Conservation (phyloP, 108 stramenopile species). For the Skeletonema marinoi region DNA sequence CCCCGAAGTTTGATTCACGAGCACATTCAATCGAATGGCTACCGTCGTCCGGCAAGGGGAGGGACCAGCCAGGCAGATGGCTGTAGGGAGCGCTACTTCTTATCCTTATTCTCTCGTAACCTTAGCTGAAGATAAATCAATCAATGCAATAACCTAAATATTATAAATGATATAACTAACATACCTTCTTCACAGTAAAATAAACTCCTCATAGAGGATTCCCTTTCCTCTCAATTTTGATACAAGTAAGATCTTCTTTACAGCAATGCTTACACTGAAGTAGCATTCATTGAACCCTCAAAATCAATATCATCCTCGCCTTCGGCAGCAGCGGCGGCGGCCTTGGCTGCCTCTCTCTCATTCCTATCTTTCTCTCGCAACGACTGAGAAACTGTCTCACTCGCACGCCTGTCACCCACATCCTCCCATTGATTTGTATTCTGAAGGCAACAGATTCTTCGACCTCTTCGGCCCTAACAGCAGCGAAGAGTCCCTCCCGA, state of each 20-base stretch:
- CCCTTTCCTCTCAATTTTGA: background rate
- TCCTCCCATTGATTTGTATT: constrained; percentile 73
- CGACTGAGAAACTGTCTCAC: constrained; percentile 47
- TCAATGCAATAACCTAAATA: background rate
- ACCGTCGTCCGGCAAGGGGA: too few relatives aligned
- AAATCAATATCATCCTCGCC: background rate
- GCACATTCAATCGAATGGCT: too few relatives aligned
- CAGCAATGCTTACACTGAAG: background rate
- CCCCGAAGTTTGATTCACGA: too few relatives aligned
- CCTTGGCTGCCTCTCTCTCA: constrained; percentile 11
- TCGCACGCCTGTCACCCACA: constrained; percentile 70
- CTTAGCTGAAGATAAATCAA: too few relatives aligned
- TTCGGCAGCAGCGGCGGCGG: background rate
- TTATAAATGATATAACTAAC: background rate
- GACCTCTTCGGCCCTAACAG: too few relatives aligned
- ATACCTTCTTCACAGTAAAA: background rate
- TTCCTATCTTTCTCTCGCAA: constrained; percentile 42
- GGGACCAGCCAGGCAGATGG: too few relatives aligned
- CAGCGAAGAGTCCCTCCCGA: too few relatives aligned
- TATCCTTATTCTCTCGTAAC: too few relatives aligned
- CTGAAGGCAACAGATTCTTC: too few relatives aligned
- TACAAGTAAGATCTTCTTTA: background rate
- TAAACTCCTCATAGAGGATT: background rate
- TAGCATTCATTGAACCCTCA: background rate
- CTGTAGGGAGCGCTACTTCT: too few relatives aligned